A percentile compares a stretch with the other conserved stretches of the same genome.
These are phyloP conservation scores for Pseudonitzschia pungens DNA, from an alignment of 108 stramenopile species.

Conservation along the genomic window DNA sequence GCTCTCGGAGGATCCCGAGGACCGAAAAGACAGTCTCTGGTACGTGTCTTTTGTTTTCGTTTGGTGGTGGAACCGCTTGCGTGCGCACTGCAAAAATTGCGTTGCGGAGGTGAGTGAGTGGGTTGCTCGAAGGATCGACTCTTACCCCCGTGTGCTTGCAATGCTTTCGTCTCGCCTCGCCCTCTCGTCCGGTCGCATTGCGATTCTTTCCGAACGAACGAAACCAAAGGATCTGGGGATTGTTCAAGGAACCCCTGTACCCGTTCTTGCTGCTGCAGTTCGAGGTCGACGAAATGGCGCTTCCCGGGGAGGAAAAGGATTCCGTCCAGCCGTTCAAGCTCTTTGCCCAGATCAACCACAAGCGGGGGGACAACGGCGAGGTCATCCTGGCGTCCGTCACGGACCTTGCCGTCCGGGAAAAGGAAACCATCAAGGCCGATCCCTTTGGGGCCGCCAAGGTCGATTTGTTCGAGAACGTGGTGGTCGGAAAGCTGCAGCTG, in stretches of 20 bases:
- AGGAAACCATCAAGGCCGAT: conserved; percentile 62
- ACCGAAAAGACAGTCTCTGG: conserved; percentile 87
- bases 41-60: not conserved
- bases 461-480: conserved; percentile 68
- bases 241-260: conserved; percentile 89
- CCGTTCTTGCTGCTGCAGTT: conserved; percentile 83
- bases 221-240: conserved; percentile 65
- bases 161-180: too few species aligned
- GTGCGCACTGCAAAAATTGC: too few species aligned
- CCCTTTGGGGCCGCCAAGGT: conserved; percentile 73
- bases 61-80: too few species aligned
- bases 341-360: conserved; percentile 74
- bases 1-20: conserved; percentile 85
- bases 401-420: conserved; percentile 46
- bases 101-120: too few species aligned
- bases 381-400: conserved; percentile 32
- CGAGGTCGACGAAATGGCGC: conserved; percentile 63
- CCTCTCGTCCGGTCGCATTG: not conserved
- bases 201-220: not conserved
- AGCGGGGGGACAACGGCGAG: conserved; percentile 47
- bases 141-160: too few species aligned
- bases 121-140: too few species aligned
- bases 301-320: conserved; percentile 49
- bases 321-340: conserved; percentile 66
- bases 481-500: conserved; percentile 61